Evolutionary conservation across 192 early-diverging fungal species (phyloP), one percentile per base, ranked within the genome.

Genomic region (Funneliformis geosporum): DNA sequence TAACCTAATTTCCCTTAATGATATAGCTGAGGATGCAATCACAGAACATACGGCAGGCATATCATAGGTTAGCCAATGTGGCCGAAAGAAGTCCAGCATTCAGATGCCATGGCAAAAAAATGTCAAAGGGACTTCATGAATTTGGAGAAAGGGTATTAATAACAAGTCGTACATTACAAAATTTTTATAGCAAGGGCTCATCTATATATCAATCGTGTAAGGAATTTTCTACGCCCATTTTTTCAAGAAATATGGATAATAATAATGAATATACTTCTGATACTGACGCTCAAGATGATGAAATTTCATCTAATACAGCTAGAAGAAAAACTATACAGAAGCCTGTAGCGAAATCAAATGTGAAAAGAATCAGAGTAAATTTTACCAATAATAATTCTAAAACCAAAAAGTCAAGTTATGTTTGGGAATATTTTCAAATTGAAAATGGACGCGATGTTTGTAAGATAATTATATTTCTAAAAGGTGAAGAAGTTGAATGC

Each of bases 61-160:
- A 25, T 59, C n/a, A 18, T 25, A 46, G n/a, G 59, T 25, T 25
- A 12, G 72, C 72, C 59, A 73, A 73, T 23, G n/a, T 59, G 21
- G 28, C 59, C 28, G 43, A 73, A 73, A 59, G 72, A 59, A 33
- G 33, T 73, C 72, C 72, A 0, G 72, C 72, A 50, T 73, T 73
- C 23, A 38, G 8, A 44, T 8, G 4, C 11, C 5, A 18, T 28
- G 72, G 72, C 12, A 5, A 0, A 2, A n/a, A 21, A 73, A 73
- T 73, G 55, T 47, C 72, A 11, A 73, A 4, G 27, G 33, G 33
- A 28, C 42, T 73, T 47, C 72, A 47, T 25, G 2, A 59, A 39
- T 73, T 73, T 55, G 50, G 72, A n/a, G 72, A 59, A 28, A 73
- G 25, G 27, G 25, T 73, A 28, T 59, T 28, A 14, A 27, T 38